Conservation (phyloP, 495 filamentous ascomycete genomes). For the Corynascus novoguineensis region DNA sequence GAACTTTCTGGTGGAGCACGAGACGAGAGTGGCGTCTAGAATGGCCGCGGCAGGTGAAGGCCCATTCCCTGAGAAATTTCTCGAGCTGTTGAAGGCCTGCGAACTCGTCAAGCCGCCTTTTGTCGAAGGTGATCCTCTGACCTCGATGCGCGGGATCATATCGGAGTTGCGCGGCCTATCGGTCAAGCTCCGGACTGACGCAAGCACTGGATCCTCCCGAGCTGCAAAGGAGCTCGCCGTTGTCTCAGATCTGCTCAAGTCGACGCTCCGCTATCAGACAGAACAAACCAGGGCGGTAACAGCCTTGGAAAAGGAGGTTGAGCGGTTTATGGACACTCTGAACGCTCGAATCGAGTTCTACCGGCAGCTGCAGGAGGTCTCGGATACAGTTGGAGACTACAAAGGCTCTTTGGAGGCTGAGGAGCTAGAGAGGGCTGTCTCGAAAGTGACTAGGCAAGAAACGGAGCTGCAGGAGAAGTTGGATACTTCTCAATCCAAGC, state of each 20-base stretch:
- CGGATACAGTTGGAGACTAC: conserved; percentile 73
- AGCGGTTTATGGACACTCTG: conserved; percentile 68
- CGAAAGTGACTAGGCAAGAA: conserved; percentile 37
- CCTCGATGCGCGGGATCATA: conserved; percentile 64
- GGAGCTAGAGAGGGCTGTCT: conserved; percentile 30
- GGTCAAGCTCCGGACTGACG: conserved; percentile 56
- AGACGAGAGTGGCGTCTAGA: conserved; percentile 53
- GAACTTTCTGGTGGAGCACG: conserved; percentile 75
- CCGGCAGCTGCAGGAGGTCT: conserved; percentile 79
- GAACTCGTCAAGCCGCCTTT: conserved; percentile 52
- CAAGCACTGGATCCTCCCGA: conserved; percentile 55
- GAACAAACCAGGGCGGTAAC: conserved; percentile 60
- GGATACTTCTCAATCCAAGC: conserved; percentile 57
- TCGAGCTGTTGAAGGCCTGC: conserved; percentile 55
- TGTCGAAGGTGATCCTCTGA: conserved; percentile 34
- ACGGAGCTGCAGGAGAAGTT: conserved; percentile 48
- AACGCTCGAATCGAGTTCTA: conserved; percentile 84
- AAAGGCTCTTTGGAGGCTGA: conserved; percentile 45
- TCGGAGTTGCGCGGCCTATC: conserved; percentile 60
- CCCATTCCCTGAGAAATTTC: conserved; percentile 63
- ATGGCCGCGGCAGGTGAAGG: conserved; percentile 60
- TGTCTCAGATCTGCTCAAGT: conserved; percentile 47
- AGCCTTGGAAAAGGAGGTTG: conserved; percentile 64
- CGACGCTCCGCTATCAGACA: conserved; percentile 53
- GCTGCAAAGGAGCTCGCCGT: conserved; percentile 60